phyloP scores from a whole-genome alignment of 2,329 filamentous ascomycete genomes.

The Juglanconis sp. region DNA sequence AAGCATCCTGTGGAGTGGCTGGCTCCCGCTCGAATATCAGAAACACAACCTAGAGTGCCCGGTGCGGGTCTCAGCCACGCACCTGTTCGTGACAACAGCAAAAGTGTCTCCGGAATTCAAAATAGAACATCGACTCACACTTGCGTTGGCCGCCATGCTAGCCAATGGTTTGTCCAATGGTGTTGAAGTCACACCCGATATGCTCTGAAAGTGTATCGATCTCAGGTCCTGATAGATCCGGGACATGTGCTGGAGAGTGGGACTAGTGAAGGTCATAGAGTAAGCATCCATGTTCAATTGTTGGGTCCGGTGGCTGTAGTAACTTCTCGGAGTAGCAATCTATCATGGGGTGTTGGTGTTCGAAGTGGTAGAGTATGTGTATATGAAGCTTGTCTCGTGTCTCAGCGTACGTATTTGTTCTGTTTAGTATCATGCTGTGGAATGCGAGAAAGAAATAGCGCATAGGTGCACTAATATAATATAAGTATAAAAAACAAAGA shows the following conservation, averaged over 20 bases:
- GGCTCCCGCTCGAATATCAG: too few species aligned
- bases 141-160: neutral
- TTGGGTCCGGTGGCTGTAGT: neutral
- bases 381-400: neutral
- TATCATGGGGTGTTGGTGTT: neutral
- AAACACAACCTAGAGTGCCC: too few species aligned
- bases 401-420: too few species aligned
- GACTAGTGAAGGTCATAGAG: constrained; percentile 46
- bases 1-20: too few species aligned
- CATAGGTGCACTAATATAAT: neutral
- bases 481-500: neutral
- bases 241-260: constrained; percentile 40
- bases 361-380: neutral
- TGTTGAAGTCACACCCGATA: constrained; percentile 31
- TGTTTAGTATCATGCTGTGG: neutral
- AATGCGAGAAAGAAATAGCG: neutral
- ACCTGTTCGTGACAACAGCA: neutral
- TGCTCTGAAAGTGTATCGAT: constrained; percentile 35
- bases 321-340: neutral
- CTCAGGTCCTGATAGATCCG: constrained; percentile 49
- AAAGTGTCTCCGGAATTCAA: neutral
- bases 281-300: constrained; percentile 46
- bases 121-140: neutral
- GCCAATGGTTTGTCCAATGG: constrained; percentile 10
- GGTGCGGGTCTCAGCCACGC: too few species aligned